phyloP scores from a whole-genome alignment of 768 basidiomycete genomes.

The Tylopilus felleus region DNA sequence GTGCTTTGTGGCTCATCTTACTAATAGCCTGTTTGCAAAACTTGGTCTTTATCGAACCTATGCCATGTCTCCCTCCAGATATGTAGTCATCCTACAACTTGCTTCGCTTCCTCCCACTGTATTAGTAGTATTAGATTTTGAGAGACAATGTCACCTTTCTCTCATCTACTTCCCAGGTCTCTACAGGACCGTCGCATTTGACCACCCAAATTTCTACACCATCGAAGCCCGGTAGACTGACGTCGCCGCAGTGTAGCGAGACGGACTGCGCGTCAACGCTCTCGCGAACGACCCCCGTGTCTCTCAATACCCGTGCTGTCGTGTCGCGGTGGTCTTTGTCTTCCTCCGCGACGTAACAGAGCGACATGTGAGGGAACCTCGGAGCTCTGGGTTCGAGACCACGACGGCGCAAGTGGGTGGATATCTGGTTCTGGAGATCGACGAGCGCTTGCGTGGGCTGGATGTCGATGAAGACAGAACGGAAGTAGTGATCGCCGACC shows the following conservation, averaged over 20 bases:
- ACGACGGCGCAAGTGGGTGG: constrained; percentile 32
- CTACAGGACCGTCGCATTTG: constrained; percentile 58
- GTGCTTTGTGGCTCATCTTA: not conserved
- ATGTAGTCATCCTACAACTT: not conserved
- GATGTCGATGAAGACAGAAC: constrained; percentile 63
- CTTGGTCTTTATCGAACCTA: not conserved
- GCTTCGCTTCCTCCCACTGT: not conserved
- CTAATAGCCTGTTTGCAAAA: not conserved
- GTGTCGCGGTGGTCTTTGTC: constrained; percentile 53
- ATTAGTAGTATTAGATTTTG: not conserved
- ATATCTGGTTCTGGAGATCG: constrained; percentile 47
- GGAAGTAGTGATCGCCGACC: constrained; percentile 62
- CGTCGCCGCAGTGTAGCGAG: constrained; percentile 21
- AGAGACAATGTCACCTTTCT: constrained; percentile 32
- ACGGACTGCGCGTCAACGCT: constrained; percentile 27
- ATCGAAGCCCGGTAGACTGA: constrained; percentile 41
- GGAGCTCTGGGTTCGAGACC: constrained; percentile 48
- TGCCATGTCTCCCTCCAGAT: not conserved
- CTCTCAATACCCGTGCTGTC: constrained; percentile 43
- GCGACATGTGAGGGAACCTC: constrained; percentile 65
- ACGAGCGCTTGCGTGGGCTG: constrained; percentile 43
- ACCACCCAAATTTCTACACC: constrained; percentile 56
- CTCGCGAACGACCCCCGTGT: constrained; percentile 32
- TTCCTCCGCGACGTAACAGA: constrained; percentile 69
- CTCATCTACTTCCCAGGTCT: constrained; percentile 49